These are phyloP conservation scores for Eremothecium cymbalariae DNA, from an alignment of 1,139 yeast species.

Conservation along the genomic window DNA sequence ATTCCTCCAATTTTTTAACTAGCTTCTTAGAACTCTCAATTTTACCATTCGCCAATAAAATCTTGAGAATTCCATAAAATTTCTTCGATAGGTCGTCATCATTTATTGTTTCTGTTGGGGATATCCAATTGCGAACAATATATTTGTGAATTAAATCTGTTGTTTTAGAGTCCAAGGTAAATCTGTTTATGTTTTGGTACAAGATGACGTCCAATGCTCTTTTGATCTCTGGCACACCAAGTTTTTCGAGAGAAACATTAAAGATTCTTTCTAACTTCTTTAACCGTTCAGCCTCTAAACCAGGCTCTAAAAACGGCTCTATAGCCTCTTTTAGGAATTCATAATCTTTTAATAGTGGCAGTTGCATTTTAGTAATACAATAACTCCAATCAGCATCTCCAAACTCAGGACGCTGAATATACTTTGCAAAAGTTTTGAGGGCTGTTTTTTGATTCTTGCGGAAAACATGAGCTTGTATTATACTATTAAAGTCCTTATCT, in stretches of 20 bases:
- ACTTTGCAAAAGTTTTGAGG: slow-evolving; percentile 13
- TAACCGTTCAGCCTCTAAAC: slow-evolving; percentile 8
- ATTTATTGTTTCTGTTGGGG: slow-evolving; percentile 5
- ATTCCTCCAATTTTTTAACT: slow-evolving; percentile 16
- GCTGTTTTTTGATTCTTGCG: slow-evolving; percentile 15
- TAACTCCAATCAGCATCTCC: slow-evolving; percentile 9
- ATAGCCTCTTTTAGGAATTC: slow-evolving; percentile 13
- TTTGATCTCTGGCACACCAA: slow-evolving; percentile 9
- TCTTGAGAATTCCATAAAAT: slow-evolving; percentile 13
- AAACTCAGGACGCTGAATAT: slow-evolving; percentile 12
- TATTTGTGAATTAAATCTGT: slow-evolving; percentile 12
- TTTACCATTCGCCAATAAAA: slow-evolving; percentile 15
- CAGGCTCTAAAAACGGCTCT: slow-evolving; percentile 10
- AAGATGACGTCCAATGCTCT: slow-evolving; percentile 11
- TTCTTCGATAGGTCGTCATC: slow-evolving; percentile 10
- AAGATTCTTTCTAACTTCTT: slow-evolving; percentile 13
- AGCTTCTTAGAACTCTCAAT: slow-evolving; percentile 17
- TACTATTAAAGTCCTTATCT: slow-evolving; percentile 17
- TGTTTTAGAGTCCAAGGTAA: slow-evolving; percentile 13
- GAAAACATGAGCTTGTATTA: slow-evolving; percentile 20
- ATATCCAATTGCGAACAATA: slow-evolving; percentile 7
- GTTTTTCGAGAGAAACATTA: slow-evolving; percentile 10
- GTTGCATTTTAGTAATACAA: slow-evolving; percentile 15
- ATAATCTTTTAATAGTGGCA: slow-evolving; percentile 21
- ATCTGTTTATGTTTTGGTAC: slow-evolving; percentile 13